Base-by-base conservation (phyloP, 495 filamentous ascomycete genomes). In the Diplogelasinospora grovesii region DNA sequence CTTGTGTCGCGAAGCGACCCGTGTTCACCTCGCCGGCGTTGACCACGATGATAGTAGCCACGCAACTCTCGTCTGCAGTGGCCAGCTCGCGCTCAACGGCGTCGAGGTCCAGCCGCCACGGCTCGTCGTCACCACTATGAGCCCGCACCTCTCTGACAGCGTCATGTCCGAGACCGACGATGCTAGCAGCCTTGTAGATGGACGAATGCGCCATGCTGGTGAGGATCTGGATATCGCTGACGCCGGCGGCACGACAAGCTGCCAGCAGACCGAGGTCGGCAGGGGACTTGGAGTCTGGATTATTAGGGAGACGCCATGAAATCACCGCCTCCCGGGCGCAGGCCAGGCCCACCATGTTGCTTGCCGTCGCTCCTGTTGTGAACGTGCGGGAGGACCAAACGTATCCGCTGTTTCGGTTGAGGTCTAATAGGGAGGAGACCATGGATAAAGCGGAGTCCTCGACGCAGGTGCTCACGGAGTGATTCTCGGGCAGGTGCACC, bases 21-120 rank as follows among this genome's bases (percentile, higher is more conserved):
- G 88, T 94, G 50, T 97, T 96, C 25, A 96, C 86, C 65, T 97
- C 90, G 6, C 85, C 87, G 18, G 80, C 81, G 18, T 86, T 89
- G 6, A 94, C 64, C 10, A 73, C 83, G 2, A 95, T 73, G 39
- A 97, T 88, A 30, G 70, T 83, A 8, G 72, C 86, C 18, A 71
- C 71, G 11, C 71, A 69, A 2, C 60, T 83, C 18, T 68, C 71
- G 19, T 72, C 66, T 3, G 57, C 49, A 22, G 49, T 59, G 36
- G 44, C 58, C 47, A 68, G 44, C 14, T 89, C 61, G 15, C 70
- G 61, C 24, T 74, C 66, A 8, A 72, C 63, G 42, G 60, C 57
- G 1, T 75, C 65, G 14, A 93, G 38, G 47, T 95, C 83, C 50
- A 94, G 71, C 30, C 61, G 64, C 66, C 86, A 82, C 4, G 77